phyloP scores from a whole-genome alignment of 2,329 filamentous ascomycete genomes.

The Kalaharituber pfeilii region DNA sequence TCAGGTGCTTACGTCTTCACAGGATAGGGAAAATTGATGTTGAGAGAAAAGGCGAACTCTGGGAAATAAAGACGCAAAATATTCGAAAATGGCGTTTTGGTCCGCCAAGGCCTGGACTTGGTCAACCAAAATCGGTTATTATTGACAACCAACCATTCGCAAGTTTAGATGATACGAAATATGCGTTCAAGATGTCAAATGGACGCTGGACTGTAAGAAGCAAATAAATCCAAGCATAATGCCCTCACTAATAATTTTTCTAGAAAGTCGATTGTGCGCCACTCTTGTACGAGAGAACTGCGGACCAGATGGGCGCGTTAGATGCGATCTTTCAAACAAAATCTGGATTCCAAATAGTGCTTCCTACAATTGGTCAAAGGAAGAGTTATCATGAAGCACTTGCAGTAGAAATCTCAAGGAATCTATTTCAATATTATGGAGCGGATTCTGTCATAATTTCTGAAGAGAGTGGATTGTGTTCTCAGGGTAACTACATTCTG shows the following conservation, averaged over 20 bases:
- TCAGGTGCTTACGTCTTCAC: neutral
- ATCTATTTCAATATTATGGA: constrained; percentile 40
- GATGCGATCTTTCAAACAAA: constrained; percentile 36
- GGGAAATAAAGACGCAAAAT: constrained; percentile 30
- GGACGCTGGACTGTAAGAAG: no score
- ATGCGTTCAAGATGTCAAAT: constrained; percentile 9
- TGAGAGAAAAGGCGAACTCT: constrained; percentile 22
- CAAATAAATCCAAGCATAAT: no score
- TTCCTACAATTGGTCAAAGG: constrained; percentile 19
- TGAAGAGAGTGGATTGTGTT: constrained; percentile 14
- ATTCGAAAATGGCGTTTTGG: constrained; percentile 29
- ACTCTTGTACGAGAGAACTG: constrained; percentile 27
- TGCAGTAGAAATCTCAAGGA: constrained; percentile 39
- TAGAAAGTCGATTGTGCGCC: neutral
- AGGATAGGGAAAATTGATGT: constrained; percentile 34
- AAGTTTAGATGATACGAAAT: constrained; percentile 4
- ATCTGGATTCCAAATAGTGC: constrained; percentile 31
- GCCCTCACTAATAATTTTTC: constrained; percentile 9
- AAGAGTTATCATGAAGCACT: constrained; percentile 25
- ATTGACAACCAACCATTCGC: constrained; percentile 7
- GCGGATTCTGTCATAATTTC: constrained; percentile 33
- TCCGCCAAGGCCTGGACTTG: constrained; percentile 1
- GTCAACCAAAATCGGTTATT: constrained; percentile 11
- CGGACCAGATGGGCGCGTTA: constrained; percentile 36
- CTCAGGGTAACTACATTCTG: constrained; percentile 32